phyloP scores from a whole-genome alignment of 2,329 filamentous ascomycete genomes.

The Coniochaeta hoffmannii region DNA sequence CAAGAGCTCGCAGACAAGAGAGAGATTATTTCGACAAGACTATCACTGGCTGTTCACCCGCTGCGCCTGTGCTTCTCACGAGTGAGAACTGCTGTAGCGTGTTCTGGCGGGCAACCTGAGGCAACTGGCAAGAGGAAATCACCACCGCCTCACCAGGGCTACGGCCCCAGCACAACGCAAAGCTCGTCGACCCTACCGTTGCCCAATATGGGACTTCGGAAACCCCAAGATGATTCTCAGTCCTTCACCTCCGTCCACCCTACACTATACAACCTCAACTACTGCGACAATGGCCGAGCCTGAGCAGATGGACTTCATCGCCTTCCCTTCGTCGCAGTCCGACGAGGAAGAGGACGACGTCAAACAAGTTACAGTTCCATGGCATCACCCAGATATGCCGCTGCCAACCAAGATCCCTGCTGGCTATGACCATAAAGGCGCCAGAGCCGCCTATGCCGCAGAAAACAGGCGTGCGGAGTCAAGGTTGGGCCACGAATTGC shows the following conservation, averaged over 20 bases:
- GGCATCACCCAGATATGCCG: not conserved
- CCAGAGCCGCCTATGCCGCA: too few species aligned
- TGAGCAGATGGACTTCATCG: not conserved
- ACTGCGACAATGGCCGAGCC: not conserved
- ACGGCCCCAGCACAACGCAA: not conserved
- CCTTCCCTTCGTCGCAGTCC: not conserved
- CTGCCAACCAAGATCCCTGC: not conserved
- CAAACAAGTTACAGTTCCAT: not conserved
- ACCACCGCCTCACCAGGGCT: slow-evolving; percentile 7
- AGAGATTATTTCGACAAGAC: slow-evolving; percentile 24
- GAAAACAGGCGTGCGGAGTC: not conserved
- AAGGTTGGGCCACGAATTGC: not conserved
- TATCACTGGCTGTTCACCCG: slow-evolving; percentile 27
- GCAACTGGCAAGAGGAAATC: not conserved
- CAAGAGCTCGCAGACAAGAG: slow-evolving; percentile 40
- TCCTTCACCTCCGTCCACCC: not conserved
- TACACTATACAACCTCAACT: not conserved
- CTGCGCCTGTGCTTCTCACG: slow-evolving; percentile 29
- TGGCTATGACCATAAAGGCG: not conserved
- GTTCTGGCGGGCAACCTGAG: slow-evolving; percentile 7
- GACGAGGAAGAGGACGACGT: not conserved
- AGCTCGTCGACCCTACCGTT: not conserved
- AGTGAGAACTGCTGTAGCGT: slow-evolving; percentile 29
- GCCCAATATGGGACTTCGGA: not conserved
- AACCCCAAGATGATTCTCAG: not conserved